phyloP scores from a whole-genome alignment of 768 basidiomycete species.

The Mycena haematopus region DNA sequence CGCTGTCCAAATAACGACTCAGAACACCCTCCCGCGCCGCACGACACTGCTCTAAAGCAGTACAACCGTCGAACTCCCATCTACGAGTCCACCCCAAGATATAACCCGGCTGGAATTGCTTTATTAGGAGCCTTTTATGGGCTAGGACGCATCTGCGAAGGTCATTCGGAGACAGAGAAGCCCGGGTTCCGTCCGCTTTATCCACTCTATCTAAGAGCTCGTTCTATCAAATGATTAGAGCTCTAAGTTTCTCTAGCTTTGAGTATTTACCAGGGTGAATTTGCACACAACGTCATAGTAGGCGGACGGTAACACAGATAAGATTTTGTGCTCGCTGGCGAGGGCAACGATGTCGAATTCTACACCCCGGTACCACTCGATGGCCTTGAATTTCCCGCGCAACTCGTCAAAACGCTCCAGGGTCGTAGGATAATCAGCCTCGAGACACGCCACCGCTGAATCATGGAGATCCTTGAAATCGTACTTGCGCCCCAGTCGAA shows the following conservation, averaged over 20 bases:
- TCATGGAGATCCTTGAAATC: neutral
- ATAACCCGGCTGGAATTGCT: neutral
- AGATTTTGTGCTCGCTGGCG: neutral
- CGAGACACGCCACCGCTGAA: neutral
- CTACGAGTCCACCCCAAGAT: neutral
- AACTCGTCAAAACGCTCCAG: neutral
- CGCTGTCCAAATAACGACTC: neutral
- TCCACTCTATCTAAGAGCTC: neutral
- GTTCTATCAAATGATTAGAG: neutral
- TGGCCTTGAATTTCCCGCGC: neutral
- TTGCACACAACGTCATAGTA: neutral
- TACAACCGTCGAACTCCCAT: neutral
- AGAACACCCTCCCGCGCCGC: neutral
- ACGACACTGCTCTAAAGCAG: neutral
- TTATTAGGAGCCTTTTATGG: neutral
- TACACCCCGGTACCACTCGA: neutral
- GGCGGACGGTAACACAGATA: neutral
- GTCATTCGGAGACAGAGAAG: neutral
- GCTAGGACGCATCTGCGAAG: neutral
- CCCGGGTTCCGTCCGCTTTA: neutral
- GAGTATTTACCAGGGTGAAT: neutral
- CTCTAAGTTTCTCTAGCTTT: neutral
- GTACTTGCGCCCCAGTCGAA: neutral
- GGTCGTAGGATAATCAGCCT: neutral
- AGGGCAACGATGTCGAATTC: neutral